Evolutionary conservation across 2,329 filamentous ascomycete genomes (phyloP).

Genomic region (Fusarium sp.): DNA sequence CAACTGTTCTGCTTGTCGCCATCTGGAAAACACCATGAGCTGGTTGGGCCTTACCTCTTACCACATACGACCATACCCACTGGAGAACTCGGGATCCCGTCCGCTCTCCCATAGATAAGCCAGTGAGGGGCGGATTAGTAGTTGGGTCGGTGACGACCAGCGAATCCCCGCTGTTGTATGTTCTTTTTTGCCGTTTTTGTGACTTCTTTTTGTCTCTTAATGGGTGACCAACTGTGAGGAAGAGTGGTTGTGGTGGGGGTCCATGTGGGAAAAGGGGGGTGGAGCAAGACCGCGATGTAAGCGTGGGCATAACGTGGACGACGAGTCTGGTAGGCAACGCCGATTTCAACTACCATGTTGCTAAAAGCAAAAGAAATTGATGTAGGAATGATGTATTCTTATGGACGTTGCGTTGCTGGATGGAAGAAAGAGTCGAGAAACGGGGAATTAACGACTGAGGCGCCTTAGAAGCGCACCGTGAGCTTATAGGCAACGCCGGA

Average conservation of each 20-base stretch:
- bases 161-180: background rate
- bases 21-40: background rate
- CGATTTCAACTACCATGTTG: no score
- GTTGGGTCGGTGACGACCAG: background rate
- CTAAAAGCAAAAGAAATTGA: no score
- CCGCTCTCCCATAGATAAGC: background rate
- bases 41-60: background rate
- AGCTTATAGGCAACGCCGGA: no score
- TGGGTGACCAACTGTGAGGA: background rate
- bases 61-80: background rate
- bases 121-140: no score
- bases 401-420: no score
- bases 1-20: background rate
- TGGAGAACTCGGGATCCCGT: background rate
- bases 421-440: no score
- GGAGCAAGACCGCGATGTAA: background rate
- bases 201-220: background rate
- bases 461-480: no score
- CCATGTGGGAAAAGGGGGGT: background rate
- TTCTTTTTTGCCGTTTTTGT: background rate
- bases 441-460: no score
- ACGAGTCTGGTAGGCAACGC: no score
- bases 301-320: background rate
- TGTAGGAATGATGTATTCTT: no score
- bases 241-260: background rate